phyloP scores from a whole-genome alignment of 441 rosid genomes.

The Pelargonium citronellum region DNA sequence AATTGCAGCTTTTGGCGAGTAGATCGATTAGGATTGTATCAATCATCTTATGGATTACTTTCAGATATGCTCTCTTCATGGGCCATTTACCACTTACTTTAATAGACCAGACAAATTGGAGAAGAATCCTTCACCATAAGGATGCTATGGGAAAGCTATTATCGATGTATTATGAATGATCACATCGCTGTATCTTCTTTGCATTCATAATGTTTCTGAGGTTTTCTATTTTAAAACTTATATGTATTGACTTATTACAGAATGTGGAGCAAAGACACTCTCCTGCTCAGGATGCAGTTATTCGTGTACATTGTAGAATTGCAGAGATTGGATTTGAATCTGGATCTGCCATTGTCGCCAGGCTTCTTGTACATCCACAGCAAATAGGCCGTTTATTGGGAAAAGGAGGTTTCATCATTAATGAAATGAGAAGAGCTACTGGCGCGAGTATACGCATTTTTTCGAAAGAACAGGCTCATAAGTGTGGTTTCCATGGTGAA shows the following conservation, averaged over 20 bases:
- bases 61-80: not conserved
- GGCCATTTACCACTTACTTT: not conserved
- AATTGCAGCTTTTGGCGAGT: not conserved
- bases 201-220: not conserved
- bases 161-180: not conserved
- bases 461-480: conserved; percentile 45
- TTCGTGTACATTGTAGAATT: conserved; percentile 50
- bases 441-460: conserved; percentile 50
- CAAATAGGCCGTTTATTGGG: conserved; percentile 51
- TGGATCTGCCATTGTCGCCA: conserved; percentile 45
- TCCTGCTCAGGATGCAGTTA: conserved; percentile 55
- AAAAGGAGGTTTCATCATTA: conserved; percentile 47
- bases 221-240: not conserved
- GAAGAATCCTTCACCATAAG: not conserved
- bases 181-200: not conserved
- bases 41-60: not conserved
- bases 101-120: not conserved
- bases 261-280: conserved; percentile 49
- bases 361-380: conserved; percentile 52
- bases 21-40: not conserved
- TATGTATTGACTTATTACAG: conserved; percentile 28
- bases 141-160: not conserved
- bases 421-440: conserved; percentile 59
- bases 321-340: conserved; percentile 66
- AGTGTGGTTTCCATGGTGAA: conserved; percentile 40